phyloP scores from a whole-genome alignment of 345 rosid species.

The Kernera saxatilis region DNA sequence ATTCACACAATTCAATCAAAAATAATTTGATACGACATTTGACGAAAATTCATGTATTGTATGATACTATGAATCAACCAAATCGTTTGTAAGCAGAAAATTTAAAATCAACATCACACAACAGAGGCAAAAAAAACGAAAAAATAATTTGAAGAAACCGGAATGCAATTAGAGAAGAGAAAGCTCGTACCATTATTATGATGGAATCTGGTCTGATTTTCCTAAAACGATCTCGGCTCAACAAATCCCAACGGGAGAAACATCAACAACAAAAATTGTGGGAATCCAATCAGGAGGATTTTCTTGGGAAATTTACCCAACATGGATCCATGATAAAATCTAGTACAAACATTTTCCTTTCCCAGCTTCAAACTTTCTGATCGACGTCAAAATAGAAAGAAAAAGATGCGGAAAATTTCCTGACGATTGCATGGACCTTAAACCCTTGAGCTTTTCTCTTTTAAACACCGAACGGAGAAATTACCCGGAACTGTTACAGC shows the following conservation, averaged over 20 bases:
- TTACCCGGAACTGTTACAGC: not conserved
- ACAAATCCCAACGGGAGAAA: not conserved
- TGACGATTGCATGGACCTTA: not conserved
- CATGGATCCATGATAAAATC: not conserved
- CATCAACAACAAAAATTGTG: not conserved
- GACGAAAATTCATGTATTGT: too few relatives aligned
- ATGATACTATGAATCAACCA: too few relatives aligned
- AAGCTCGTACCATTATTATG: constrained; percentile 22
- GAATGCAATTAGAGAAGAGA: constrained; percentile 2
- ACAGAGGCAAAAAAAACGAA: not conserved
- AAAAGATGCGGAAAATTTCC: not conserved
- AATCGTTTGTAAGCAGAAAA: too few relatives aligned
- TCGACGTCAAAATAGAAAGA: constrained; percentile 7
- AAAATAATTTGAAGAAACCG: not conserved
- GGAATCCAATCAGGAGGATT: not conserved
- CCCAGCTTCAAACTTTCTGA: constrained; percentile 6
- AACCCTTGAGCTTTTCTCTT: not conserved
- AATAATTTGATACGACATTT: not conserved
- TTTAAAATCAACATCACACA: too few relatives aligned
- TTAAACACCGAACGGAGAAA: not conserved
- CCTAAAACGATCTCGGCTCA: not conserved
- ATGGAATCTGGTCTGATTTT: not conserved
- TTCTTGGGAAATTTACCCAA: not conserved
- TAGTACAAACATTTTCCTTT: not conserved
- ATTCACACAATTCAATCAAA: too few relatives aligned